phyloP scores from a whole-genome alignment of 1,139 yeast genomes.

The Arxiozyma telluris region DNA sequence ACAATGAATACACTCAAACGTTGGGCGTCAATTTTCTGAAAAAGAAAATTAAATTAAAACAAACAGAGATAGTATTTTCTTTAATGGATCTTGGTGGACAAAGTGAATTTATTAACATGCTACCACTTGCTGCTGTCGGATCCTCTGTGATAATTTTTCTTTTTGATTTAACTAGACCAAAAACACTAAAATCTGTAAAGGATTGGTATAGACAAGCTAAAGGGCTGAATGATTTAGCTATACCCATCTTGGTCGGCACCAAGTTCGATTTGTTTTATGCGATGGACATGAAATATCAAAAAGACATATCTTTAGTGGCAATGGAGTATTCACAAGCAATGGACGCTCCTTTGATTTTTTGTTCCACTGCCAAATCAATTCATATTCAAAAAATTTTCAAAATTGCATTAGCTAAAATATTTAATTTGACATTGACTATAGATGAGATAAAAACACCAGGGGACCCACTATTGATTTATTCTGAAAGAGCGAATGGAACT shows the following conservation, averaged over 20 bases:
- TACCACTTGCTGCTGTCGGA: constrained; percentile 86
- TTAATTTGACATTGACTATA: constrained; percentile 72
- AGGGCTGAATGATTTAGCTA: constrained; percentile 84
- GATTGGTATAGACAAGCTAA: constrained; percentile 95
- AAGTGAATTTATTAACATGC: constrained; percentile 90
- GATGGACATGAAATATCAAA: constrained; percentile 71
- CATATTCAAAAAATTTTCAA: constrained; percentile 93
- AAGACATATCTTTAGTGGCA: constrained; percentile 77
- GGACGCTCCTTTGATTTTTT: constrained; percentile 84
- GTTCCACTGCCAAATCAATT: constrained; percentile 88
- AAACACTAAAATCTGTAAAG: constrained; percentile 76
- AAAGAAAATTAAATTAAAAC: constrained; percentile 73
- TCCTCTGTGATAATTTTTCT: constrained; percentile 88
- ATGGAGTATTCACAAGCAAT: constrained; percentile 82
- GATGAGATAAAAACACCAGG: constrained; percentile 81
- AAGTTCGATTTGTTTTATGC: constrained; percentile 78
- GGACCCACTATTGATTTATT: constrained; percentile 79
- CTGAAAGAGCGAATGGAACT: constrained; percentile 23
- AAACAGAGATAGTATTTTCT: constrained; percentile 84
- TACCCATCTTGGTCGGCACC: constrained; percentile 89
- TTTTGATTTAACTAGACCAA: constrained; percentile 85
- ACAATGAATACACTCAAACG: constrained; percentile 88
- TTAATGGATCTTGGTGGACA: constrained; percentile 98
- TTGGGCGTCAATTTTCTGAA: constrained; percentile 95
- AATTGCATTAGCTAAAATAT: constrained; percentile 82